Conservation (phyloP, 306 rosid species). For the Lathyrus tuberosus region DNA sequence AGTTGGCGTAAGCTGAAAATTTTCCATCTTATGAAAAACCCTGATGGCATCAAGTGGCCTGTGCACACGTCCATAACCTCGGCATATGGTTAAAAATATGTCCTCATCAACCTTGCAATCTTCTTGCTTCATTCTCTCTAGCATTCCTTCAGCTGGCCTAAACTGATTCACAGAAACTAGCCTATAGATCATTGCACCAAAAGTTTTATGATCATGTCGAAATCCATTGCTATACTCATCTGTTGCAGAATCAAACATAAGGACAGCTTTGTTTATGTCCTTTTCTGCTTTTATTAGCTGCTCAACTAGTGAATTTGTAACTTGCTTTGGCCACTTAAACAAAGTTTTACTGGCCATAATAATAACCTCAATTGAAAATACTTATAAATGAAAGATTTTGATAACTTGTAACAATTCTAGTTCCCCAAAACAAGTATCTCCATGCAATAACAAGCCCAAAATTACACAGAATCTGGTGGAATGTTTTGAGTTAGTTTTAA, state of each 20-base stretch:
- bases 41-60: constrained; percentile 73
- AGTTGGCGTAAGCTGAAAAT: constrained; percentile 60
- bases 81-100: constrained; percentile 57
- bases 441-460: constrained; percentile 8
- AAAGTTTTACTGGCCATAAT: constrained; percentile 68
- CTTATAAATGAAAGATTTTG: constrained; percentile 5
- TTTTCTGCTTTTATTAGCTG: constrained; percentile 69
- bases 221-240: constrained; percentile 81
- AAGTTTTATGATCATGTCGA: constrained; percentile 73
- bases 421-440: constrained; percentile 16
- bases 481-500: constrained; percentile 1
- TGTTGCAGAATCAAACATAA: constrained; percentile 74
- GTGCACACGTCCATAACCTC: constrained; percentile 83
- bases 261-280: constrained; percentile 63
- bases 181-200: constrained; percentile 63
- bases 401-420: constrained; percentile 17
- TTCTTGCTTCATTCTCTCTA: constrained; percentile 83
- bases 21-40: constrained; percentile 72
- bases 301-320: constrained; percentile 65
- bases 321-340: constrained; percentile 73
- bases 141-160: constrained; percentile 69
- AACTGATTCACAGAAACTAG: constrained; percentile 73
- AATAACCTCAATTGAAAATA: neutral
- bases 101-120: constrained; percentile 64
- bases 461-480: neutral